Conservation (phyloP, 2,329 filamentous ascomycete species). For the Trichoderma atroviride region DNA sequence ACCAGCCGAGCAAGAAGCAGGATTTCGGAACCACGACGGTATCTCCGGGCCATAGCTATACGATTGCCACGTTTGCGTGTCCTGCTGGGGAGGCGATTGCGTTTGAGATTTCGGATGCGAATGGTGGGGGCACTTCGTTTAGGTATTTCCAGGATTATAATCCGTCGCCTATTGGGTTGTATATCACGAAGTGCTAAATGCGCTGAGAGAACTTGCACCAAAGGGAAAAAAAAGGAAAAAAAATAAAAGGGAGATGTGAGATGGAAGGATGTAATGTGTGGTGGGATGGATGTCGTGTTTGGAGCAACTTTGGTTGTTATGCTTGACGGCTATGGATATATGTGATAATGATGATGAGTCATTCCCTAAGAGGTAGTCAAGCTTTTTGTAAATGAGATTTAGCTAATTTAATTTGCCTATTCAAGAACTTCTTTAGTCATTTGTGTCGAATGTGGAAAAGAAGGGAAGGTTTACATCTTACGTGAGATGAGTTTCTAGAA, state of each 20-base stretch:
- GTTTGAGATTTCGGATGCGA: slow-evolving; percentile 50
- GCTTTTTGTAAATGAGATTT: background rate
- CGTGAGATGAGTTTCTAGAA: background rate
- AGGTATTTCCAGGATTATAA: slow-evolving; percentile 69
- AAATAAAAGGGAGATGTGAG: background rate
- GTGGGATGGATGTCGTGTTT: background rate
- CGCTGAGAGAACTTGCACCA: slow-evolving; percentile 30
- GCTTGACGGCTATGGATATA: background rate
- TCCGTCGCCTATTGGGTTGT: slow-evolving; percentile 47
- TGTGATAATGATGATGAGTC: background rate
- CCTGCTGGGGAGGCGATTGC: slow-evolving; percentile 54
- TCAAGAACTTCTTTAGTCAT: background rate
- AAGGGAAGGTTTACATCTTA: background rate
- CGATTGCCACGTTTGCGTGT: slow-evolving; percentile 57
- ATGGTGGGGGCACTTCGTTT: slow-evolving; percentile 52
- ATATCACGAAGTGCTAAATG: slow-evolving; percentile 40
- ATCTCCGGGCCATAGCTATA: slow-evolving; percentile 56
- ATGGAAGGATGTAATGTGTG: background rate
- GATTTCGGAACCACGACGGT: slow-evolving; percentile 50
- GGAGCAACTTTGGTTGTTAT: background rate
- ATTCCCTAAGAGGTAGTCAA: background rate
- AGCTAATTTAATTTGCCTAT: background rate
- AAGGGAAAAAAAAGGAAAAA: background rate
- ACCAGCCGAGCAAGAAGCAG: slow-evolving; percentile 48
- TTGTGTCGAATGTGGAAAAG: background rate